A percentile compares a stretch with the other conserved stretches of the same genome.
These are phyloP conservation scores for Aspergillus sp. DNA, from an alignment of 2,329 filamentous ascomycete species.

Conservation along the genomic window DNA sequence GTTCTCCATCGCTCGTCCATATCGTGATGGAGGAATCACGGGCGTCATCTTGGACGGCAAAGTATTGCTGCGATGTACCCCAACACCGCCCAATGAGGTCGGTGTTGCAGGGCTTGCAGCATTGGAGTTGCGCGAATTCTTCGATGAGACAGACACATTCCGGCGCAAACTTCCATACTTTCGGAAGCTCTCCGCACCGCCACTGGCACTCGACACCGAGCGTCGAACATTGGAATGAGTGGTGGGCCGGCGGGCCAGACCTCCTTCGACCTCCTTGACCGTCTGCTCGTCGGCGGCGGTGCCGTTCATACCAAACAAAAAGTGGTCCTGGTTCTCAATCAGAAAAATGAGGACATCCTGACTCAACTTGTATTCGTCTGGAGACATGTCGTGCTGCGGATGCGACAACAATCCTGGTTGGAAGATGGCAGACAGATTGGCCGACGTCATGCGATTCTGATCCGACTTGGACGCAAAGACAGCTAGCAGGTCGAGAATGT, in stretches of 20 bases:
- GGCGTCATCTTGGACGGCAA: conserved; percentile 89
- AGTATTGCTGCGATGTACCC: conserved; percentile 82
- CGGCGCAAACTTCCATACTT: conserved; percentile 75
- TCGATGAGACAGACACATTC: conserved; percentile 92
- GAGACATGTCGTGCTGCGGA: conserved; percentile 91
- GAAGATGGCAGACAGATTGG: conserved; percentile 94
- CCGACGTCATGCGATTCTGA: conserved; percentile 93
- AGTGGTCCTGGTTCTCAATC: conserved; percentile 98
- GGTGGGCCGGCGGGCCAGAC: conserved; percentile 52
- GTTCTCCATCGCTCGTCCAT: conserved; percentile 60
- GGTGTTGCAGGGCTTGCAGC: conserved; percentile 67
- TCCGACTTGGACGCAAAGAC: conserved; percentile 97
- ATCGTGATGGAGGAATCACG: conserved; percentile 66
- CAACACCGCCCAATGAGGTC: conserved; percentile 56
- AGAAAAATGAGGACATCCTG: conserved; percentile 97
- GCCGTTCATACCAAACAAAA: conserved; percentile 96
- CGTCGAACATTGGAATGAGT: conserved; percentile 62
- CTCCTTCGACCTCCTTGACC: conserved; percentile 69
- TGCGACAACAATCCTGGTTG: conserved; percentile 96
- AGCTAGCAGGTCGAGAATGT: conserved; percentile 91
- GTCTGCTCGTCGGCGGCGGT: conserved; percentile 92
- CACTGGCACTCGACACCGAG: conserved; percentile 85
- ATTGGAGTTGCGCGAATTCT: conserved; percentile 74
- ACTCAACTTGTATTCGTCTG: conserved; percentile 88
- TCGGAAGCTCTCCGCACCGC: conserved; percentile 81